Evolutionary conservation across 192 early-diverging fungal genomes (phyloP), one percentile per base, ranked within the genome.

Genomic region (Mortierella antarctica): DNA sequence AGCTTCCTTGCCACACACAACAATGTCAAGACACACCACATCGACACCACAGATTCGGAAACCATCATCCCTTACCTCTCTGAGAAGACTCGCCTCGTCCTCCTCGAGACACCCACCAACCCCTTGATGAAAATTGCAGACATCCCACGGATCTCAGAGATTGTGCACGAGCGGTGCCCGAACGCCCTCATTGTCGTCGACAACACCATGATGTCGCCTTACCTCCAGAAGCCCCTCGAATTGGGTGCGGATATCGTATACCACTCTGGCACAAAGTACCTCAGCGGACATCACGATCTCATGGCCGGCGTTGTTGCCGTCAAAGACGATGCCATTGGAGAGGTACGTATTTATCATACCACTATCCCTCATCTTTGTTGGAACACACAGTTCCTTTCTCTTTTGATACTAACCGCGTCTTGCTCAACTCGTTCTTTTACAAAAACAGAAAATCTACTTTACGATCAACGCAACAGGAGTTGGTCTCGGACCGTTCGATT

Each of bases 171-270:
- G 61, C n/a, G 73, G 23, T 93, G 91, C 46, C 95, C 96, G 9
- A 82, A 89, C 48, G 94, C 94, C 42, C 77, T 96, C 41, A 92
- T 99, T 2, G 95, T 97, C 5, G 98, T 99, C 12, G 98, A 99
- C 67, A 99, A 99, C 82, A 99, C 98, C 52, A 98, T 99, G 96
- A 97, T 98, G 96, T 92, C 91, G n/a, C 98, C 98, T 50, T 95
- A 96, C 64, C 85, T 97, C 42, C 95, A 96, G 81, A 91, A 90
- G 66, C 93, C 96, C 1, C 84, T 99, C 55, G 92, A 94, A 56
- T 85, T 96, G 48, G 98, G 96, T 1, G 96, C 95, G 1, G 96
- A 98, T 83, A 95, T 99, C 57, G 93, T 92, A 18, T 96, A 96
- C 68, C 96, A 99, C 59, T 98, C 96, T 41, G 98, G 96, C 20